phyloP scores from a whole-genome alignment of 176 grass and related monocot species.

The Typha latifolia region DNA sequence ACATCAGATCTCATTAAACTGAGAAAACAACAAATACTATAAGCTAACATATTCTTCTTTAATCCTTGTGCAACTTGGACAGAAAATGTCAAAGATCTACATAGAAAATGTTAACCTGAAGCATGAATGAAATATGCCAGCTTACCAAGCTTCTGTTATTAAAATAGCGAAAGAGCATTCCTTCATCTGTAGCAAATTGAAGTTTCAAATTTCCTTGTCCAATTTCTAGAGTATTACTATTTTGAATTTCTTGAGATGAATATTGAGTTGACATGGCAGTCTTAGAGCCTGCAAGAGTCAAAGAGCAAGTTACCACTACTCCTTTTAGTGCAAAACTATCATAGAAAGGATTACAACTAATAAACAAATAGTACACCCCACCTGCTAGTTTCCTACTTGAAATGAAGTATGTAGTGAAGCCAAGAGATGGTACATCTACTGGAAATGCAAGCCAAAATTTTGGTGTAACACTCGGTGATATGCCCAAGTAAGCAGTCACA shows the following conservation, averaged over 20 bases:
- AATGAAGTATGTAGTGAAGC: conserved; percentile 36
- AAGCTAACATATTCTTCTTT: not conserved
- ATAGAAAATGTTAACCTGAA: not conserved
- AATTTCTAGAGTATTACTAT: conserved; percentile 16
- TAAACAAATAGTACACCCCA: not conserved
- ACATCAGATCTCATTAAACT: not conserved
- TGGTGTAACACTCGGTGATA: conserved; percentile 18
- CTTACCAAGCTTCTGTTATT: conserved; percentile 33
- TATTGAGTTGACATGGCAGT: conserved; percentile 19
- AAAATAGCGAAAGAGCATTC: conserved; percentile 25
- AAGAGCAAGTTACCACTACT: not conserved
- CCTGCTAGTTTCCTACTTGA: conserved; percentile 23
- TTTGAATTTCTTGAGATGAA: conserved; percentile 19
- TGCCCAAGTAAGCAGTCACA: conserved; percentile 31
- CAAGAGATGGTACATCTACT: conserved; percentile 28
- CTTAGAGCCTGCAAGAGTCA: conserved; percentile 21
- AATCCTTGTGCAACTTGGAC: not conserved
- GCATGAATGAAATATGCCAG: not conserved
- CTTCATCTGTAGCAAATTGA: conserved; percentile 29
- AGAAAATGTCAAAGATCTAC: not conserved
- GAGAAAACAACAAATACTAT: too few species aligned
- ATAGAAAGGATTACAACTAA: not conserved
- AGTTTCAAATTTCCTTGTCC: conserved; percentile 45
- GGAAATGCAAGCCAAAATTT: conserved; percentile 48
- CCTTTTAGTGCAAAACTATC: conserved; percentile 5